phyloP scores from a whole-genome alignment of 2,329 filamentous ascomycete genomes.

The Ampelomyces quisqualis region DNA sequence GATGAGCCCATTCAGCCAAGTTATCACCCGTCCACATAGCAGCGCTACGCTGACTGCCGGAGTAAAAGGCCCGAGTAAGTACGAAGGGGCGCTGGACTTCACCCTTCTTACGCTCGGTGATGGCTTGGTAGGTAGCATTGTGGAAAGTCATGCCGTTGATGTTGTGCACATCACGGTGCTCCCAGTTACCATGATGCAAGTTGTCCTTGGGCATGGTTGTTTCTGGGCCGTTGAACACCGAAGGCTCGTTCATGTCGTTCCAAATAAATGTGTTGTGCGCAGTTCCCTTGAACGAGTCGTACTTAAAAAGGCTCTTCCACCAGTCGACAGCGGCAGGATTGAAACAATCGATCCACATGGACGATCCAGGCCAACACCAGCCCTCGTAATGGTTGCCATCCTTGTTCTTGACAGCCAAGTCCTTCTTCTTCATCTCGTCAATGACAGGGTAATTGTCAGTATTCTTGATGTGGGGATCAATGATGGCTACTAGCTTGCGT shows the following conservation, averaged over 20 bases:
- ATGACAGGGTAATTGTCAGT: slow-evolving; percentile 73
- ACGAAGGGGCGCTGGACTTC: slow-evolving; percentile 86
- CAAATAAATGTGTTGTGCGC: slow-evolving; percentile 87
- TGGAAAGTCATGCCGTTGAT: slow-evolving; percentile 93
- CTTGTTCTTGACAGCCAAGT: slow-evolving; percentile 85
- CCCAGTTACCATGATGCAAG: slow-evolving; percentile 85
- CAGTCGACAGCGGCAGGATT: slow-evolving; percentile 87
- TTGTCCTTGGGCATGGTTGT: slow-evolving; percentile 99
- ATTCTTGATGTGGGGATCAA: slow-evolving; percentile 98
- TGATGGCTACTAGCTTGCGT: slow-evolving; percentile 89
- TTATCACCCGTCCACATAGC: slow-evolving; percentile 99
- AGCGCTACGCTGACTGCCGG: slow-evolving; percentile 83
- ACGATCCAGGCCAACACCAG: slow-evolving; percentile 98
- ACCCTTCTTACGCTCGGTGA: slow-evolving; percentile 81
- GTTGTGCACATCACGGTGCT: slow-evolving; percentile 96
- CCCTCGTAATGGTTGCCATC: slow-evolving; percentile 87
- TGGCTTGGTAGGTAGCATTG: slow-evolving; percentile 86
- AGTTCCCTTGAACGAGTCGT: slow-evolving; percentile 82
- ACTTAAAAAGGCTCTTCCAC: slow-evolving; percentile 90
- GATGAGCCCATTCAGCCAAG: slow-evolving; percentile 86
- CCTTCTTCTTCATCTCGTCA: slow-evolving; percentile 79
- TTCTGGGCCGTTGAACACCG: slow-evolving; percentile 97
- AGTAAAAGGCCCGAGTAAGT: slow-evolving; percentile 87
- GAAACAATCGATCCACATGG: slow-evolving; percentile 94
- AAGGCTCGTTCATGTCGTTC: slow-evolving; percentile 99